Percentiles rank a stretch among this genome's conserved stretches.
Evolutionary conservation across 2,329 filamentous ascomycete genomes (phyloP).

Genomic region (Gaeumannomyces sp.): DNA sequence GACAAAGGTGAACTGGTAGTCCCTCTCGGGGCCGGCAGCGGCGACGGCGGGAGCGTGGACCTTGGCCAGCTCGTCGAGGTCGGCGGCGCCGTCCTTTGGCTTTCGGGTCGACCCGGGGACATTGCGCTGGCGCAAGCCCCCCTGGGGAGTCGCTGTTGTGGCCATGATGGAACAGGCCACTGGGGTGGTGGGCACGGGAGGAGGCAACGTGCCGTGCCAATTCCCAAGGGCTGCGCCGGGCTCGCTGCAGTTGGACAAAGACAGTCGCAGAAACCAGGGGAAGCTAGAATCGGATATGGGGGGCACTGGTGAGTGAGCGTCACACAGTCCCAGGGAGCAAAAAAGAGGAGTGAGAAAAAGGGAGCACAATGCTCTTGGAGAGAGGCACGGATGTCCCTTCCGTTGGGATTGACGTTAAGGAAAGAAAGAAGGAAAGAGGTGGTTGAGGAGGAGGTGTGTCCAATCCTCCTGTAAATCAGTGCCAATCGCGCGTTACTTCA

Average conservation of each 20-base stretch:
- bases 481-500: neutral
- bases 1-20: conserved; percentile 73
- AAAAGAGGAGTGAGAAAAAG: neutral
- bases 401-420: too few relatives aligned
- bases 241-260: neutral
- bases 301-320: neutral
- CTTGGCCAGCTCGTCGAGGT: conserved; percentile 46
- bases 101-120: conserved; percentile 41
- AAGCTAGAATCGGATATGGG: too few relatives aligned
- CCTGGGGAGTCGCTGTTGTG: conserved; percentile 45
- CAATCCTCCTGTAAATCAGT: neutral
- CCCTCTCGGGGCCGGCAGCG: conserved; percentile 57
- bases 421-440: neutral
- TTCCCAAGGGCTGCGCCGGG: neutral
- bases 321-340: neutral
- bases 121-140: conserved; percentile 54
- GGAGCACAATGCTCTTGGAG: neutral
- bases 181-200: neutral
- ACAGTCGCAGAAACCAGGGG: too few relatives aligned
- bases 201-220: neutral
- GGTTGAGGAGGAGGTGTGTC: neutral
- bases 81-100: conserved; percentile 37
- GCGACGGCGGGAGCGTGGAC: too few relatives aligned
- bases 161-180: conserved; percentile 33
- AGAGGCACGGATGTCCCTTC: neutral